Conservation (phyloP, 371 early-diverging fungal species). For the Mortierella sp. region DNA sequence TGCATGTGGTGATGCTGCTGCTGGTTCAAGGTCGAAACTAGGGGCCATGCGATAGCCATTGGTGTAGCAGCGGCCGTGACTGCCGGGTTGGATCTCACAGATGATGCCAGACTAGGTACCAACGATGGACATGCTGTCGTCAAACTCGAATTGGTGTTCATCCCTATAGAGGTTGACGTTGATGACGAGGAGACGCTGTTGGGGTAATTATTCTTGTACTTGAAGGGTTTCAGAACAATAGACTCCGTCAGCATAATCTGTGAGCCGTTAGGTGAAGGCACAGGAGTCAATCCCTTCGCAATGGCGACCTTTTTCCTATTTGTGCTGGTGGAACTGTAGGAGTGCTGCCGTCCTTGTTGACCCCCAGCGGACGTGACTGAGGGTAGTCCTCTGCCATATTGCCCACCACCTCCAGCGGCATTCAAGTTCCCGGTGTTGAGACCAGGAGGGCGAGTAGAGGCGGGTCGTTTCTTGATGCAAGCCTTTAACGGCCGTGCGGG, state of each 20-base stretch:
- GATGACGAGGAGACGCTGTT: not conserved
- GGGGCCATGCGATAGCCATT: not conserved
- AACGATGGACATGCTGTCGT: too few species aligned
- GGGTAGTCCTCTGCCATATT: not conserved
- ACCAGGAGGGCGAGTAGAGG: not conserved
- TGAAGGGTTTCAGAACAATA: not conserved
- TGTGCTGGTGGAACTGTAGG: not conserved
- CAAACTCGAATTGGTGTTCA: not conserved
- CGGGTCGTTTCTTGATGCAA: not conserved
- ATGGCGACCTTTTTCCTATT: constrained; percentile 39
- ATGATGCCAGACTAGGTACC: not conserved
- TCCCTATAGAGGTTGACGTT: not conserved
- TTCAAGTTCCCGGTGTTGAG: not conserved
- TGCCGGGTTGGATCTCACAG: not conserved
- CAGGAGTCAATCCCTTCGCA: constrained; percentile 46
- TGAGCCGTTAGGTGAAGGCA: constrained; percentile 31
- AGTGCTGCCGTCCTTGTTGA: not conserved
- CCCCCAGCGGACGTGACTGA: not conserved
- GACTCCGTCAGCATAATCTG: constrained; percentile 17
- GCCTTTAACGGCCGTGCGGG: not conserved
- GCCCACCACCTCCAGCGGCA: not conserved
- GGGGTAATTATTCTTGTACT: not conserved
- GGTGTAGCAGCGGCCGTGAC: not conserved
- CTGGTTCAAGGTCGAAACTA: not conserved
- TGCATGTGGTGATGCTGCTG: not conserved